Percentiles rank a stretch among this genome's conserved stretches.
These are phyloP conservation scores for Hapsidospora chrysogenum DNA, from an alignment of 495 filamentous ascomycete species.

Conservation along the genomic window DNA sequence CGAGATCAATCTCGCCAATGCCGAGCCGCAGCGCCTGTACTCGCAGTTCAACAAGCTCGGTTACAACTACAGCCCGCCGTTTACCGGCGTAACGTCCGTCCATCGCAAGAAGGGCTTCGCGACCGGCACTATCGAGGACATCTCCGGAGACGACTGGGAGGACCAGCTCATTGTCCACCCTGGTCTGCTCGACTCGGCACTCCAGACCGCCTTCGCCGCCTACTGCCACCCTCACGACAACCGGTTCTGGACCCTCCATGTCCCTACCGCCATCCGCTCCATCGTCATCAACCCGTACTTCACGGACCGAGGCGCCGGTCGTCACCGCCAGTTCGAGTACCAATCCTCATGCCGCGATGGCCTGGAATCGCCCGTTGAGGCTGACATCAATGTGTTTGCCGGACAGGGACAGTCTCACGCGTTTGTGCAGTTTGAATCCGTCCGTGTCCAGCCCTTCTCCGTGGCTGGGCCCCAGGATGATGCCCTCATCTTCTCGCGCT, in stretches of 20 bases:
- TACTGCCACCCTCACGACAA: slow-evolving; percentile 5
- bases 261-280: neutral
- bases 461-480: too few species aligned
- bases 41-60: slow-evolving; percentile 6
- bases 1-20: too few species aligned
- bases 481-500: too few species aligned
- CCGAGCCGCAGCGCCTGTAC: slow-evolving; percentile 9
- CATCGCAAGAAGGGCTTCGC: neutral
- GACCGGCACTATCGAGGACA: neutral
- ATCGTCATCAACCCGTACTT: neutral
- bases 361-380: neutral
- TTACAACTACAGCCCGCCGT: slow-evolving; percentile 6
- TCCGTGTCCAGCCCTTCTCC: too few species aligned
- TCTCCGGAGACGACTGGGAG: slow-evolving; percentile 6
- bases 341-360: too few species aligned
- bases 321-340: neutral
- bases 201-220: slow-evolving; percentile 7
- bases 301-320: neutral
- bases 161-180: slow-evolving; percentile 24
- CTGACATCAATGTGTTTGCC: neutral
- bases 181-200: slow-evolving; percentile 16
- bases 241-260: slow-evolving; percentile 1
- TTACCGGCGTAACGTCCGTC: slow-evolving; percentile 3
- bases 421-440: neutral
- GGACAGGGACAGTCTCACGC: neutral